Conservation (phyloP, 2,329 filamentous ascomycete species). For the Trichoderma harzianum region DNA sequence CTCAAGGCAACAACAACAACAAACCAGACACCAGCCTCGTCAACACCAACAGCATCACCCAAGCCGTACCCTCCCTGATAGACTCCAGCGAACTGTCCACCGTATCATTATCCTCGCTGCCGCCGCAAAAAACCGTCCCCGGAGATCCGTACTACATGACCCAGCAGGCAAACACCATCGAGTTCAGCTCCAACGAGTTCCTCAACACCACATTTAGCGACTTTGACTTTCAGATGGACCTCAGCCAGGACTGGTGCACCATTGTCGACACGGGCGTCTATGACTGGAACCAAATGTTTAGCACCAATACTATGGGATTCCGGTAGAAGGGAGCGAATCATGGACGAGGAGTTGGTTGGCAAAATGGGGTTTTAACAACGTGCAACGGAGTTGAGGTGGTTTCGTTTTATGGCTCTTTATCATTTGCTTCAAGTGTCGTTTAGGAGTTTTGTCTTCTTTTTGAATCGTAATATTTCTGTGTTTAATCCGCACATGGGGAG, state of each 20-base stretch:
- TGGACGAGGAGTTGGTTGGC: neutral
- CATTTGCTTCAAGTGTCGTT: neutral
- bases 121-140: neutral
- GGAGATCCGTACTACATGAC: neutral
- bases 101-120: neutral
- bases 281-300: constrained; percentile 13
- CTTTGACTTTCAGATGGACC: constrained; percentile 18
- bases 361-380: neutral
- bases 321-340: neutral
- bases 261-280: constrained; percentile 9
- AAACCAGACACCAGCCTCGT: neutral
- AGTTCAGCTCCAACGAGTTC: constrained; percentile 16
- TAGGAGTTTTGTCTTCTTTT: neutral
- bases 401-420: neutral
- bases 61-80: neutral
- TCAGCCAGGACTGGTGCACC: constrained; percentile 13
- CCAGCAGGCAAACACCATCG: neutral
- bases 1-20: neutral
- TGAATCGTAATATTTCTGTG: neutral
- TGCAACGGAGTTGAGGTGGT: neutral
- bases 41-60: neutral
- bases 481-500: neutral
- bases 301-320: neutral
- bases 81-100: neutral
- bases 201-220: constrained; percentile 3